A percentile compares a stretch with the other conserved stretches of the same genome.
These are phyloP conservation scores for Zygoascus flipseniorum DNA, from an alignment of 805 yeast genomes.

Conservation along the genomic window DNA sequence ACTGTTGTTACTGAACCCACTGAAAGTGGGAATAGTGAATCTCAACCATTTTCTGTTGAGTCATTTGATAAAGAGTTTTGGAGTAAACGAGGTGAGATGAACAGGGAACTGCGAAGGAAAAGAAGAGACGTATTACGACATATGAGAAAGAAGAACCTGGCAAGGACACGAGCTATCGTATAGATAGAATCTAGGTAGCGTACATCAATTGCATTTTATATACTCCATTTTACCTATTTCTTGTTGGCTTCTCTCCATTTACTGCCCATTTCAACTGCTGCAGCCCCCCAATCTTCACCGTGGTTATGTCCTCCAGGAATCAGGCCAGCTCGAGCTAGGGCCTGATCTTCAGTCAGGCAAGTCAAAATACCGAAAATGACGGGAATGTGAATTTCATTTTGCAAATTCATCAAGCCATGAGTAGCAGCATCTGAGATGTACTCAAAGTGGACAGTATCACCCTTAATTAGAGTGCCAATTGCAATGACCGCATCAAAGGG, in stretches of 20 bases:
- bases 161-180: constrained; percentile 5
- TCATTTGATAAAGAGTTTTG: constrained; percentile 73
- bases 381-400: constrained; percentile 61
- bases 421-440: constrained; percentile 90
- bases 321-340: constrained; percentile 84
- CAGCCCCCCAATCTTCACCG: constrained; percentile 98
- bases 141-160: constrained; percentile 34
- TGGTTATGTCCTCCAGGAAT: constrained; percentile 77
- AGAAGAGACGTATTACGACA: constrained; percentile 65
- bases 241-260: constrained; percentile 16
- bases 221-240: neutral
- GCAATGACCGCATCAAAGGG: constrained; percentile 74
- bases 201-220: neutral
- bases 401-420: constrained; percentile 74
- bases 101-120: constrained; percentile 63
- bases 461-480: constrained; percentile 91
- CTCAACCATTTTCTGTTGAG: constrained; percentile 25
- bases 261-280: constrained; percentile 88
- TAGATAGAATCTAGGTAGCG: neutral
- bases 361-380: constrained; percentile 92
- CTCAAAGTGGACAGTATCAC: constrained; percentile 97
- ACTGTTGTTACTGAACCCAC: neutral
- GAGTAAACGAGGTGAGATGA: constrained; percentile 74
- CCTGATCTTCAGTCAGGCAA: constrained; percentile 90
- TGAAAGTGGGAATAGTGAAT: neutral